Evolutionary conservation across 2,329 filamentous ascomycete species (phyloP), one percentile per base, ranked within the genome.

Genomic region (Phoma herbarum): DNA sequence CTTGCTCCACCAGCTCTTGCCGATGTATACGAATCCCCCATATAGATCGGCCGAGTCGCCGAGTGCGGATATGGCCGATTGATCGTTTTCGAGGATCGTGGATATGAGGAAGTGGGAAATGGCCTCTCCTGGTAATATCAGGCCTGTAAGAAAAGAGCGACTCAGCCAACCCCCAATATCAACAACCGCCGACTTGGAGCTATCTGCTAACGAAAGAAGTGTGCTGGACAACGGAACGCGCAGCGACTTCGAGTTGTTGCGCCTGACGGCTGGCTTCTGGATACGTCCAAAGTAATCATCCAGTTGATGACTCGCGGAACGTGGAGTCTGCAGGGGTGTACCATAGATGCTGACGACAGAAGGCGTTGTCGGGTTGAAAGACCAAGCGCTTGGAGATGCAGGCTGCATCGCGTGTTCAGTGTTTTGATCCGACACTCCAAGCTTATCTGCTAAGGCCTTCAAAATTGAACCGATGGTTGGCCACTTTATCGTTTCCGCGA

Each of bases 1-100:
- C 67, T 85, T 86, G 67, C 84, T 86, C 85, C 85, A 87, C 79
- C 82, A 87, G 45, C 80, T 83, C 31, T 77, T 77, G 3, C 74
- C 77, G 8, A 74, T 65, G 58, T 84, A 85, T 22, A 83, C 68
- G 59, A 87, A 85, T 2, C 84, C 85, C 20, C 84, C 83, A 52
- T 84, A 82, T 0, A 86, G 73, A 62, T 84, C 83, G 0, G 80
- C 82, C 8, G 78, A 76, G 12, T 83, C 78, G 0, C 84, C 84
- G 1, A 86, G 75, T 25, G 72, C 72, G 20, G 74, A 67, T 8
- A 86, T 77, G 1, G 83, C 83, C 3, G 77, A 63, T 12, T 77
- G 75, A 54, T 85, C 82, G 61, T 86, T 86, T 59, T 87, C 85
- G 2, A 87, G 72, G 7, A 86, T 60, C 0, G 83, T 83, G 2